Evolutionary conservation across 1,284 basidiomycete genomes (phyloP), one percentile per base, ranked within the genome.

Genomic region (Violaceomyces palustris): DNA sequence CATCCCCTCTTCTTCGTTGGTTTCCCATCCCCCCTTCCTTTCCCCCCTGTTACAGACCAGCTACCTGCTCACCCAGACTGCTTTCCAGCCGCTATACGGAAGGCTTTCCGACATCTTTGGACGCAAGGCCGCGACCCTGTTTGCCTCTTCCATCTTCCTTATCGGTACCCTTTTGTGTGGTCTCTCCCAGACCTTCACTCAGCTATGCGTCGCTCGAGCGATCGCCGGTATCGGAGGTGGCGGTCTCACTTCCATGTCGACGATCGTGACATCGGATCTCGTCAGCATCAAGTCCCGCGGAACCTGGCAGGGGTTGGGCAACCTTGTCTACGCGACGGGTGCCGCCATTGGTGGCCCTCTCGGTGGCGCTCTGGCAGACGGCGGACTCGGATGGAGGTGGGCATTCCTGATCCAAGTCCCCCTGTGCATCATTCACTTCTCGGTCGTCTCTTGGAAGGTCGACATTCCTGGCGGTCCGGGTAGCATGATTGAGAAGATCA

Each of bases 151-250:
- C 35, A 48, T 69, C 36, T 72, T 72, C 50, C 50, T 65, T 11
- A 11, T 69, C 34, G 69, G 69, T n/a, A 60, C 60, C 21, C 52
- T 70, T 7, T 43, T 71, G 27, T 72, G 69, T 39, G 68, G 69
- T 46, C 59, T 72, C 35, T 61, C 64, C 17, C 64, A 61, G 40
- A 61, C 57, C 14, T 67, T 72, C 50, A 49, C 47, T 54, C 65
- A 67, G 59, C 61, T 70, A 8, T 70, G 67, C 36, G 53, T 55
- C 23, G 74, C 72, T 24, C 61, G 77, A 23, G 75, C 75, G 6
- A 70, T 78, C 12, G 70, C 74, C 7, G 77, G 77, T 47, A 72
- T 76, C 17, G 77, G 76, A 11, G 76, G 77, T 15, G 76, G 77
- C 24, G 77, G 77, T 10, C 61, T 77, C 39, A 77, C 75, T 36